Base-by-base conservation (phyloP, 1,284 basidiomycete genomes). In the Microbotryum scabiosae region DNA sequence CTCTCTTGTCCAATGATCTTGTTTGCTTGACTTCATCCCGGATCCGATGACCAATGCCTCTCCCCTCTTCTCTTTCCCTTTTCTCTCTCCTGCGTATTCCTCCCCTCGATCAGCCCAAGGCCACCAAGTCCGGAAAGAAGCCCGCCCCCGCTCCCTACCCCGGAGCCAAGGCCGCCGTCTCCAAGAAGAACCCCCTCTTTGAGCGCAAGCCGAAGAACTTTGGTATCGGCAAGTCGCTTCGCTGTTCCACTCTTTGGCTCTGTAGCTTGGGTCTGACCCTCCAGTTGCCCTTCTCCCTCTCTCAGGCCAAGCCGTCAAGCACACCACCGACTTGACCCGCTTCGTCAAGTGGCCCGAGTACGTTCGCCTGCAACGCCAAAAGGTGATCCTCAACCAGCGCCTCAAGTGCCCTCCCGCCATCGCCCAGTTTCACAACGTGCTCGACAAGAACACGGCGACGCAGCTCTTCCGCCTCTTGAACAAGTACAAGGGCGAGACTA, bases 341-440 rank as follows among this genome's bases (percentile, higher is more conserved):
- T 97, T 97, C 80, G 90, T 97, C 80, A 97, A 97, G 80, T 98
- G 94, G 94, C 94, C 94, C 71, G 91, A 94, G 81, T 98, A 98
- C 76, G 86, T 98, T 72, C 90, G 91, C 75, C 87, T 97, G 65
- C 94, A 98, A 78, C 87, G 94, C 77, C 93, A 97, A 79, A 96
- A 94, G 82, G 91, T 97, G 74, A 96, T 98, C 80, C 87, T 98
- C 69, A 82, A 90, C 84, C 92, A 97, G 81, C 91, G 94, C 74
- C 83, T 98, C 73, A 98, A 98, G 85, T 92, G 97, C 44, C 94
- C 94, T 73, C 94, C 94, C 59, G 90, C 94, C 72, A 96, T 98
- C 73, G 90, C 91, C 59, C 94, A 98, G 79, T 97, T 98, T 84
- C 84, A 87, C 60, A 89, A 97, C 82, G 94, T 92, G 52, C 82